Evolutionary conservation across 2,329 filamentous ascomycete species (phyloP).

Genomic region (Sarocladiaceae sp.): DNA sequence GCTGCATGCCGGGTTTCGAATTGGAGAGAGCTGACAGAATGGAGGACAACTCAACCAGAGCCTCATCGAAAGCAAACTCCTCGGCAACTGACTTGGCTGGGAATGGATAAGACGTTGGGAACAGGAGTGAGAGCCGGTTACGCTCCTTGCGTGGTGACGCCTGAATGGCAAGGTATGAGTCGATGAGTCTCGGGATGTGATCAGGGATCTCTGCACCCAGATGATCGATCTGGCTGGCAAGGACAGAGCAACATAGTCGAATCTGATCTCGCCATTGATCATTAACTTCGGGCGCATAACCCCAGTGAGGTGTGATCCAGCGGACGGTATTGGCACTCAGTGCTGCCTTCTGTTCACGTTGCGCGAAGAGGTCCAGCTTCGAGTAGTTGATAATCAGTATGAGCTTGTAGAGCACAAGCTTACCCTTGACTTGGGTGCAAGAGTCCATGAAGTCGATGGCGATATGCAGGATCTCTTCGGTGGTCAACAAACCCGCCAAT

Average conservation of each 20-base stretch:
- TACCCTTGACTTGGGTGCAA: constrained; percentile 79
- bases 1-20: constrained; percentile 62
- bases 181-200: constrained; percentile 84
- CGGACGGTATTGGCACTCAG: constrained; percentile 75
- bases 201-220: constrained; percentile 77
- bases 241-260: constrained; percentile 83
- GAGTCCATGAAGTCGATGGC: constrained; percentile 93
- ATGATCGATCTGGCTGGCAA: constrained; percentile 76
- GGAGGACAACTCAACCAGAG: constrained; percentile 80
- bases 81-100: constrained; percentile 62
- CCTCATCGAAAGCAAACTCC: constrained; percentile 68
- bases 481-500: constrained; percentile 66
- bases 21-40: constrained; percentile 77
- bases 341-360: constrained; percentile 66
- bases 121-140: constrained; percentile 74
- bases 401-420: constrained; percentile 85
- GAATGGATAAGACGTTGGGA: constrained; percentile 87
- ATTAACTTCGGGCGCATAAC: constrained; percentile 62
- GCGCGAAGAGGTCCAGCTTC: constrained; percentile 71
- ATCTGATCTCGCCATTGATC: constrained; percentile 92
- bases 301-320: constrained; percentile 95
- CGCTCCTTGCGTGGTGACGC: constrained; percentile 46
- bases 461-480: constrained; percentile 83
- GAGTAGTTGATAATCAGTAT: constrained; percentile 90
- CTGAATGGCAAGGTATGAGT: constrained; percentile 78